Evolutionary conservation across 192 early-diverging fungal species (phyloP).

Genomic region (Obelidium mucronatum): DNA sequence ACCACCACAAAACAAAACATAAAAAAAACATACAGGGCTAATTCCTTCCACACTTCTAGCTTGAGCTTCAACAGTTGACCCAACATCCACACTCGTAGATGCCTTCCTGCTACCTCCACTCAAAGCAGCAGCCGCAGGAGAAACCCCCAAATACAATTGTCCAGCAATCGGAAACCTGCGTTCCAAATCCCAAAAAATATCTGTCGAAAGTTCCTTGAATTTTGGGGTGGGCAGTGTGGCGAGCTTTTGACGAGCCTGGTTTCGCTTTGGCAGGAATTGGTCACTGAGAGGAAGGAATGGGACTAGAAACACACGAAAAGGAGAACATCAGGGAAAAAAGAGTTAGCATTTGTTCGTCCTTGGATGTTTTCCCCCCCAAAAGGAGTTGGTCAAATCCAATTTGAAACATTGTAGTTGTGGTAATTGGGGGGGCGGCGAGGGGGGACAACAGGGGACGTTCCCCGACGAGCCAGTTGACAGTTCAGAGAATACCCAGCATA

Average conservation of each 20-base stretch:
- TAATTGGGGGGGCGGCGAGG: too few relatives aligned
- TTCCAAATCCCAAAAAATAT: constrained; percentile 74
- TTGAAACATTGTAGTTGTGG: too few relatives aligned
- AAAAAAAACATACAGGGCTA: too few relatives aligned
- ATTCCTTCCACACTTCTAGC: constrained; percentile 21
- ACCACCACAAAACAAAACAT: too few relatives aligned
- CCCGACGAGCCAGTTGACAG: too few relatives aligned
- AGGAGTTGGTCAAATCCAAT: background rate
- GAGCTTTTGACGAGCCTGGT: constrained; percentile 96
- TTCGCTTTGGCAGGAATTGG: constrained; percentile 89
- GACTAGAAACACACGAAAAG: constrained; percentile 45
- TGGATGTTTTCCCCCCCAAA: too few relatives aligned
- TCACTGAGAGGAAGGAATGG: constrained; percentile 88
- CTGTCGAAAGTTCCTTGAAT: constrained; percentile 92
- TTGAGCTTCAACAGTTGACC: too few relatives aligned
- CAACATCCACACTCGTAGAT: too few relatives aligned
- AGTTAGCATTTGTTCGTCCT: background rate
- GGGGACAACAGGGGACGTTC: too few relatives aligned
- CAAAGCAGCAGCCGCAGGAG: constrained; percentile 56
- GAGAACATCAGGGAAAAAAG: background rate
- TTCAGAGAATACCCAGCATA: too few relatives aligned
- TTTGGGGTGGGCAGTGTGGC: constrained; percentile 82
- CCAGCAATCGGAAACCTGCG: constrained; percentile 47
- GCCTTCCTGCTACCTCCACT: background rate
- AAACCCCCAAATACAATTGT: constrained; percentile 40